Percentiles rank a stretch among this genome's conserved stretches.
Evolutionary conservation across 139 green algal species (phyloP).

Genomic region (Coccomyxa sp.): DNA sequence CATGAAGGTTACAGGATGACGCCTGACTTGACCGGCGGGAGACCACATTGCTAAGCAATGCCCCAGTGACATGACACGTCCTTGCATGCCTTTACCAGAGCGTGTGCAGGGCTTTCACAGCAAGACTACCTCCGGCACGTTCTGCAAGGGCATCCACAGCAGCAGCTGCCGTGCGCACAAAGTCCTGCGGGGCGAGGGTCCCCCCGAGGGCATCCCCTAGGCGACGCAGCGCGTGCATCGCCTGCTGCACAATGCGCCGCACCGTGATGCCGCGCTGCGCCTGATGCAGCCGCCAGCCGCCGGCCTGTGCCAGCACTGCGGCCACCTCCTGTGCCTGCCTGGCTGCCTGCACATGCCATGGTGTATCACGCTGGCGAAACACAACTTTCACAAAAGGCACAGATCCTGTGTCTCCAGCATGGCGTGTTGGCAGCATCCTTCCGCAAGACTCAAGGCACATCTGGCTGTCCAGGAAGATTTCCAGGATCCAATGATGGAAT

Average conservation of each 20-base stretch:
- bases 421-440: background rate
- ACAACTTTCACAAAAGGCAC: too few relatives aligned
- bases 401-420: too few relatives aligned
- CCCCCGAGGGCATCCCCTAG: slow-evolving; percentile 25
- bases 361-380: too few relatives aligned
- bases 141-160: background rate
- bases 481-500: too few relatives aligned
- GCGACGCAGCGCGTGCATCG: slow-evolving; percentile 26
- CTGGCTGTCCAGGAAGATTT: too few relatives aligned
- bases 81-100: too few relatives aligned
- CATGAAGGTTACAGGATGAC: too few relatives aligned
- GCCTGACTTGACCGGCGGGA: too few relatives aligned
- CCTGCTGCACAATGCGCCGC: slow-evolving; percentile 18
- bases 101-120: too few relatives aligned
- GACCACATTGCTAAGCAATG: too few relatives aligned
- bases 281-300: slow-evolving; percentile 19
- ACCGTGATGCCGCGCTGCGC: slow-evolving; percentile 24
- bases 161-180: slow-evolving; percentile 1
- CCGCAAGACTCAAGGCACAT: background rate
- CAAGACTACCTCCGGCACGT: background rate
- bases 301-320: slow-evolving; percentile 17
- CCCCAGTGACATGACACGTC: too few relatives aligned
- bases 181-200: slow-evolving; percentile 19
- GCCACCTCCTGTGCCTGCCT: slow-evolving; percentile 25
- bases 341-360: slow-evolving; percentile 15